Evolutionary conservation across 1,284 basidiomycete species (phyloP), one percentile per base, ranked within the genome.

Genomic region (Cutaneotrichosporon cutaneum): DNA sequence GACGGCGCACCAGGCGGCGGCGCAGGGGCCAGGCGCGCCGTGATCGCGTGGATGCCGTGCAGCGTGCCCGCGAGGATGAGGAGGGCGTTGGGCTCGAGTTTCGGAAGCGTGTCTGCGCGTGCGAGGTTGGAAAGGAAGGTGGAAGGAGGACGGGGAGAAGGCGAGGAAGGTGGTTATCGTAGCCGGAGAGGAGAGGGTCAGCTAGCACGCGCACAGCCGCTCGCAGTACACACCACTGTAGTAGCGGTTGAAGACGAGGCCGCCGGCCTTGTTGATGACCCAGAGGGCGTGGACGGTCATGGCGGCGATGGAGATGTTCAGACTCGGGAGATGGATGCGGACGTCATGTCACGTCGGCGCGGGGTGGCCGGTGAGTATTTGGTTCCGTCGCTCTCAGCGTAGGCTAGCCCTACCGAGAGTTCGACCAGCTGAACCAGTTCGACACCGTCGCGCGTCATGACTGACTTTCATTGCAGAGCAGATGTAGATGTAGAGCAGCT

Each of bases 181-280:
- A n/a, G n/a, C n/a, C n/a, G n/a, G n/a, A n/a, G n/a, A n/a, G n/a
- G n/a, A n/a, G n/a, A n/a, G n/a, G n/a, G n/a, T n/a, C n/a, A n/a
- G 52, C 9, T 33, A 36, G 52, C 21, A 54, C 33, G n/a, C 16
- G 22, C 10, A 24, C n/a, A 3, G 22, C 32, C n/a, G 32, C 3
- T 1, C 3, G 24, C 3, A 8, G 13, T 14, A 58, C 48, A n/a
- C 66, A 90, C 93, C 90, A 80, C 88, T 86, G 76, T 95, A 94
- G 72, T 88, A 92, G 63, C 91, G 86, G 72, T 94, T 90, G 81
- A 94, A 99, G 62, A 98, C 90, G 45, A 99, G 85, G 18, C 95
- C 96, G 27, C 95, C 95, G 18, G 96, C 96, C 82, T 99, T 99
- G 82, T 98, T 99, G 76, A 99, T 97, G 65, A 98, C 90, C 94